phyloP scores from a whole-genome alignment of 495 filamentous ascomycete species.

The Annulohypoxylon stygium region DNA sequence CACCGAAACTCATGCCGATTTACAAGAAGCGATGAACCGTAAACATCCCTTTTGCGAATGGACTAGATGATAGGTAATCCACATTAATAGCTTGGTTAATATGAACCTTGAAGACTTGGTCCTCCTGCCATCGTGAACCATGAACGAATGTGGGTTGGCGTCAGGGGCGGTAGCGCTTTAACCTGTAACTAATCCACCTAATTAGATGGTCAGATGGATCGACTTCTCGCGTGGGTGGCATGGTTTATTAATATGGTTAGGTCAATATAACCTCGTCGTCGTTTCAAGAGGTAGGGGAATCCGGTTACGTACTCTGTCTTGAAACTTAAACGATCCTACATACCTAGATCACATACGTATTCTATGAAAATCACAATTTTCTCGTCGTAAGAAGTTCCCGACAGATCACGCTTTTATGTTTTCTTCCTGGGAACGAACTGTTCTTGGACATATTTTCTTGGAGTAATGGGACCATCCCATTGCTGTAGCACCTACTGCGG shows the following conservation, averaged over 20 bases:
- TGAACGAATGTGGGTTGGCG: conserved; percentile 37
- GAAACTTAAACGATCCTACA: conserved; percentile 43
- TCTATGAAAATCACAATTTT: conserved; percentile 36
- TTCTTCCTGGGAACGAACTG: not conserved
- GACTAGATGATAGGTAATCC: not conserved
- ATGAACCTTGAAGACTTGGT: not conserved
- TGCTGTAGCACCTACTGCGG: conserved; percentile 21
- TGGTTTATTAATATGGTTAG: conserved; percentile 27
- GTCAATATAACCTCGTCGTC: conserved; percentile 30
- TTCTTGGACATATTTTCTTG: conserved; percentile 4
- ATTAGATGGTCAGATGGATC: conserved; percentile 38
- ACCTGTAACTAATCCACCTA: conserved; percentile 31
- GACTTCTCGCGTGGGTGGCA: conserved; percentile 43
- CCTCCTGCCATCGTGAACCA: conserved; percentile 5
- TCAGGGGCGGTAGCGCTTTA: conserved; percentile 33
- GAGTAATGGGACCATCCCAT: not conserved
- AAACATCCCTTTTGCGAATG: conserved; percentile 21
- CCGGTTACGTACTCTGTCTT: conserved; percentile 29
- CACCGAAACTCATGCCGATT: conserved; percentile 15
- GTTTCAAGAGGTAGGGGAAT: conserved; percentile 36
- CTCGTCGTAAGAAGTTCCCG: conserved; percentile 17
- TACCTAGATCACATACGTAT: conserved; percentile 5
- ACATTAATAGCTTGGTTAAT: conserved; percentile 30
- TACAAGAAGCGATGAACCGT: conserved; percentile 5
- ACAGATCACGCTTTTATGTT: not conserved